These are phyloP conservation scores for Penicillium glabrum DNA, from an alignment of 2,329 filamentous ascomycete species.

Conservation along the genomic window DNA sequence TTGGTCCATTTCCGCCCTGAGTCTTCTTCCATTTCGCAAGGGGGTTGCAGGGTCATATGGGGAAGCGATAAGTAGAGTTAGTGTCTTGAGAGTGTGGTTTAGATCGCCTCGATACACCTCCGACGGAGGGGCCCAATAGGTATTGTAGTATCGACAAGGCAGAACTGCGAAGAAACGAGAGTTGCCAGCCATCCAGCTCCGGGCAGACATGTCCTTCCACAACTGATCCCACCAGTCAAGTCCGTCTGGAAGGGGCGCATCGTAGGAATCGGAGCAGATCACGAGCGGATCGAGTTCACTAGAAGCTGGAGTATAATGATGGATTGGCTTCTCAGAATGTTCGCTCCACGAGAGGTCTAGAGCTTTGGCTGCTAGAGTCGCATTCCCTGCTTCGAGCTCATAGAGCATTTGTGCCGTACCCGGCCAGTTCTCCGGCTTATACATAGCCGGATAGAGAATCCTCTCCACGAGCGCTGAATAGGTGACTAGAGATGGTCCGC, in stretches of 20 bases:
- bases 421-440: constrained; percentile 11
- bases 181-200: constrained; percentile 17
- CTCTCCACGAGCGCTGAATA: constrained; percentile 12
- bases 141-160: constrained; percentile 11
- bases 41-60: constrained; percentile 17
- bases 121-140: constrained; percentile 10
- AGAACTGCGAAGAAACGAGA: constrained; percentile 13
- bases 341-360: constrained; percentile 12
- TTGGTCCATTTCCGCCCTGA: constrained; percentile 13
- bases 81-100: constrained; percentile 14
- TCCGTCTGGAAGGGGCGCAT: constrained; percentile 14
- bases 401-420: constrained; percentile 9
- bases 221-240: constrained; percentile 14
- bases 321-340: not conserved
- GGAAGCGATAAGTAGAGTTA: constrained; percentile 8
- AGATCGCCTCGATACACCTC: constrained; percentile 18
- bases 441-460: constrained; percentile 9
- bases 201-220: constrained; percentile 10
- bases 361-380: constrained; percentile 10
- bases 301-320: not conserved
- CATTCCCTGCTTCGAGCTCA: constrained; percentile 14
- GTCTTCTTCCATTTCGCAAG: constrained; percentile 12
- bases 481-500: constrained; percentile 14
- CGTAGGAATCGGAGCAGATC: constrained; percentile 16
- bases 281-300: not conserved